Percentiles rank a stretch among this genome's conserved stretches.
Evolutionary conservation across 306 rosid genomes (phyloP).

Genomic region (Cucurbita maxima): DNA sequence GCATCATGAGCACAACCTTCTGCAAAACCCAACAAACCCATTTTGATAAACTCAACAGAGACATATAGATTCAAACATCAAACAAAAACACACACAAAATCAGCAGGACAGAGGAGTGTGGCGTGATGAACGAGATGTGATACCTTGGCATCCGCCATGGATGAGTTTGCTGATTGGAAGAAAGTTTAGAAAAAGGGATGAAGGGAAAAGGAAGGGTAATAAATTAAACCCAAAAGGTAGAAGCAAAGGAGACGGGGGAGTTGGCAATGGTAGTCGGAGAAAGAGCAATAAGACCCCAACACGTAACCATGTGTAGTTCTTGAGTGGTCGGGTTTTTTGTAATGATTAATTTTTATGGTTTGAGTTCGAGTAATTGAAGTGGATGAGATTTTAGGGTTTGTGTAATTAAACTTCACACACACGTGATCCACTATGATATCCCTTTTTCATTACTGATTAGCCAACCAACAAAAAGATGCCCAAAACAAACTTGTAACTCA

Average conservation of each 20-base stretch:
- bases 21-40: neutral
- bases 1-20: constrained; percentile 41
- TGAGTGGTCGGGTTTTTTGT: too few relatives aligned
- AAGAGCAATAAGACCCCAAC: neutral
- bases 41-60: neutral
- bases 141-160: constrained; percentile 3
- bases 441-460: neutral
- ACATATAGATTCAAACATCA: neutral
- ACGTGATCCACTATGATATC: neutral
- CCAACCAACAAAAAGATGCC: neutral
- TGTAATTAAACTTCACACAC: neutral
- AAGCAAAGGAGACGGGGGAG: constrained; percentile 8
- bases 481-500: neutral
- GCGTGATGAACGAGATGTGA: neutral
- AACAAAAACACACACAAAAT: neutral
- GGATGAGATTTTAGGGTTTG: too few relatives aligned
- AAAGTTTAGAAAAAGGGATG: constrained; percentile 18
- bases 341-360: too few relatives aligned
- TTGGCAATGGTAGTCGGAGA: neutral
- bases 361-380: too few relatives aligned
- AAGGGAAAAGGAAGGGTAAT: constrained; percentile 9
- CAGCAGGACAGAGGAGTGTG: neutral
- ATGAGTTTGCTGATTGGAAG: neutral
- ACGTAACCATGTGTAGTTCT: neutral
- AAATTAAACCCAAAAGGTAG: constrained; percentile 3